Evolutionary conservation across 768 basidiomycete species (phyloP), one percentile per base, ranked within the genome.

Genomic region (Amanita pseudoporphyria): DNA sequence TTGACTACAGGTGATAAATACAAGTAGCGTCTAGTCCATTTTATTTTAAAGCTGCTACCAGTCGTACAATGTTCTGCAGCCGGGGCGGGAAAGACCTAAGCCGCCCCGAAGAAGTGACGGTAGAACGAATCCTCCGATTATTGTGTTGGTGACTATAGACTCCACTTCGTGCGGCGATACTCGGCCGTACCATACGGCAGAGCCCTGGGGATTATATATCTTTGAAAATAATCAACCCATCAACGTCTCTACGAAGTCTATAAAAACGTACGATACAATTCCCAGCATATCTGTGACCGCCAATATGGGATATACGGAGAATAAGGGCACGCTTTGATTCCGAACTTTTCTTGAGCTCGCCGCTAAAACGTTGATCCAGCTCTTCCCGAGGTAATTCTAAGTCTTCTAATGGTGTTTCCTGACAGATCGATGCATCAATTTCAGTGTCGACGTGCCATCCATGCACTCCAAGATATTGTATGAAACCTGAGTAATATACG

Each of bases 211-310:
- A 40, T 82, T 88, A 64, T 89, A 84, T 60, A 97, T 88, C 87
- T 93, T 58, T 9, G 37, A 40, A 35, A 37, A 33, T 52, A 35
- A 28, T 52, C 48, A 53, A 19, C 5, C 12, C 24, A n/a, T 30
- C 22, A 36, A 36, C 16, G 37, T 19, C 19, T 6, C 5, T 4
- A 28, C 10, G 33, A 46, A 46, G n/a, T 36, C 45, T 16, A 53
- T 14, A 41, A 5, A 45, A 35, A 79, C 90, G 58, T 62, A 92
- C 92, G 52, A 91, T 82, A 57, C 87, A 83, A 58, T 94, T 93
- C 35, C 93, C 93, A 32, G 90, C 85, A 61, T 84, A 97, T 58
- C 84, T 84, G 70, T 97, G 95, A 2, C 94, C 93, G 18, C 95
- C 94, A 37, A 93, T 73, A 69, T 99, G 95, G 22, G 90, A 94